These are phyloP conservation scores for Russula ochroleuca DNA, from an alignment of 768 basidiomycete species.

Conservation along the genomic window DNA sequence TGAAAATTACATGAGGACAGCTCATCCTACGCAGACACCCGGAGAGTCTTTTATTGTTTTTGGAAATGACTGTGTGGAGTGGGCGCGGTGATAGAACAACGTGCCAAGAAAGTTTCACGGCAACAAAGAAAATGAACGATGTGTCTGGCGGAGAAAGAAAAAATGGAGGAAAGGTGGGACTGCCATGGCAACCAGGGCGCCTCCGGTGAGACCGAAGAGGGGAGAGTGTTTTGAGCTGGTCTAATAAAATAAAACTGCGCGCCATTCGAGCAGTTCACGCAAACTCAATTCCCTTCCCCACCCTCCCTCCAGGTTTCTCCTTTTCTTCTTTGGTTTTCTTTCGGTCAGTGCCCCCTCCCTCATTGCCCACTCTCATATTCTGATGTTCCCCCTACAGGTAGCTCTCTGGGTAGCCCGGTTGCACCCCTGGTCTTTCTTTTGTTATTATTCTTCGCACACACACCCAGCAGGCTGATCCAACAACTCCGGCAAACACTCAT, in stretches of 20 bases:
- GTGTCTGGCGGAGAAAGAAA: background rate
- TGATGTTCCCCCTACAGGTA: background rate
- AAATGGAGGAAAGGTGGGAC: background rate
- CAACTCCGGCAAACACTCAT: background rate
- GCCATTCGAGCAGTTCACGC: background rate
- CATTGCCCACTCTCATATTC: background rate
- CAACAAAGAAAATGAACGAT: background rate
- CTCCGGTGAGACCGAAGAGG: slow-evolving; percentile 7
- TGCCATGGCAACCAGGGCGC: slow-evolving; percentile 5
- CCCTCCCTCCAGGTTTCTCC: background rate
- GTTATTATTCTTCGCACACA: slow-evolving; percentile 29
- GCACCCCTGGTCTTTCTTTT: slow-evolving; percentile 53
- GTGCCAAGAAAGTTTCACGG: background rate
- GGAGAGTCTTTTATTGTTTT: too few species aligned
- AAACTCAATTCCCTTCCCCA: background rate
- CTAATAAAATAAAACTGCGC: background rate
- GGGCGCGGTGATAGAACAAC: background rate
- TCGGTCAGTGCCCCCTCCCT: background rate
- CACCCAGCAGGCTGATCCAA: slow-evolving; percentile 33
- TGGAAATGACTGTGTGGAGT: too few species aligned
- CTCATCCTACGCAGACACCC: too few species aligned
- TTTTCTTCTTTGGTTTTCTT: background rate
- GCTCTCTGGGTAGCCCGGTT: slow-evolving; percentile 63
- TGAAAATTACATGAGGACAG: too few species aligned
- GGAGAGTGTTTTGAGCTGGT: background rate